Percentiles rank a stretch among this genome's conserved stretches.
Evolutionary conservation across 345 rosid genomes (phyloP).

Genomic region (Mangifera indica): DNA sequence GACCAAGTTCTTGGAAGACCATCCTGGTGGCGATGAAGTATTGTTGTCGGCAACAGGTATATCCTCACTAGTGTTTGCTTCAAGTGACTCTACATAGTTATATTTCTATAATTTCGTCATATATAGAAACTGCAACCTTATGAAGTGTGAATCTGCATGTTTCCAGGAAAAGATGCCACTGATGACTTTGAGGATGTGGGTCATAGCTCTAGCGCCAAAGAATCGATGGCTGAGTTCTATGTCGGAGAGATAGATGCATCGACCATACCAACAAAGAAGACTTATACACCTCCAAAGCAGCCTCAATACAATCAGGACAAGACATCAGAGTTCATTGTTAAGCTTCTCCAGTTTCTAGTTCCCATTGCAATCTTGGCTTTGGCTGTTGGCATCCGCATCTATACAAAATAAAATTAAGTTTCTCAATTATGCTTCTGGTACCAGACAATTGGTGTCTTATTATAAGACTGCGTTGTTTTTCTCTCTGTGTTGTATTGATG

Average conservation of each 20-base stretch:
- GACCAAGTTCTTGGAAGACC: slow-evolving; percentile 54
- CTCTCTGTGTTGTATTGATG: no score
- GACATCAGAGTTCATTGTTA: slow-evolving; percentile 73
- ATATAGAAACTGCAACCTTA: background rate
- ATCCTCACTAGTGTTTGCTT: background rate
- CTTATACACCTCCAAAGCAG: slow-evolving; percentile 68
- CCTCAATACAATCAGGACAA: slow-evolving; percentile 79
- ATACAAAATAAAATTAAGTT: slow-evolving; percentile 52
- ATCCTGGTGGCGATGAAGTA: slow-evolving; percentile 60
- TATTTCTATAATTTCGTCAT: background rate
- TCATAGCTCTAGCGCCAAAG: slow-evolving; percentile 57
- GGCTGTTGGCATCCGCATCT: slow-evolving; percentile 66
- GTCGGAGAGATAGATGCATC: slow-evolving; percentile 59
- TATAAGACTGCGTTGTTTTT: background rate
- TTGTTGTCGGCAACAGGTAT: slow-evolving; percentile 51
- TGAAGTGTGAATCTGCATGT: background rate
- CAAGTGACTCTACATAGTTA: background rate
- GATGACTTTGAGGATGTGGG: slow-evolving; percentile 75
- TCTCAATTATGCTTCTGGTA: background rate
- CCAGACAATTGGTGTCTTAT: background rate
- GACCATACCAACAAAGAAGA: slow-evolving; percentile 56
- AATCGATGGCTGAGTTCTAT: slow-evolving; percentile 59
- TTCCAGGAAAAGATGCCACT: slow-evolving; percentile 72
- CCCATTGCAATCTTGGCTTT: slow-evolving; percentile 79
- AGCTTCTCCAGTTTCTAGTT: slow-evolving; percentile 72